A percentile compares a stretch with the other conserved stretches of the same genome.
These are phyloP conservation scores for Pseudocercospora crystallina DNA, from an alignment of 2,329 filamentous ascomycete species.

Conservation along the genomic window DNA sequence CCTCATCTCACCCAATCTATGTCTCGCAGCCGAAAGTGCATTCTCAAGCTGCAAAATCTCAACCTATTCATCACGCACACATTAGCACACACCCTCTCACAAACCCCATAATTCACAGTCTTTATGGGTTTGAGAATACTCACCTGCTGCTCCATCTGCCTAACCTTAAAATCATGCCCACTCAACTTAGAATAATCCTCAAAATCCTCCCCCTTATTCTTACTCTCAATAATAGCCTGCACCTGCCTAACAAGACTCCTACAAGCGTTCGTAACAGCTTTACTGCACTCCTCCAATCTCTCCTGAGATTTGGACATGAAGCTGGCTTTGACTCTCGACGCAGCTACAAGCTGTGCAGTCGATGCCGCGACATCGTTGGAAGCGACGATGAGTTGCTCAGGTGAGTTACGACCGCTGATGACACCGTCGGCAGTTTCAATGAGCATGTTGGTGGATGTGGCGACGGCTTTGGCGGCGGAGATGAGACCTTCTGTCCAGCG, in stretches of 20 bases:
- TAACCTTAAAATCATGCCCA: slow-evolving; percentile 95
- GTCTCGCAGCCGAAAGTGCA: slow-evolving; percentile 71
- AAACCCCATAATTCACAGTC: too few relatives aligned
- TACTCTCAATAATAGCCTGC: slow-evolving; percentile 87
- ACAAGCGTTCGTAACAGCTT: slow-evolving; percentile 88
- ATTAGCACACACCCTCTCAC: background rate
- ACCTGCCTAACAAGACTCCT: slow-evolving; percentile 86
- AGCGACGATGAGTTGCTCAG: slow-evolving; percentile 95
- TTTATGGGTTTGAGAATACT: slow-evolving; percentile 41
- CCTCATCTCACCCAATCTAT: slow-evolving; percentile 91
- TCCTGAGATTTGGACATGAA: slow-evolving; percentile 99
- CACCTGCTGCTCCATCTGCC: slow-evolving; percentile 99
- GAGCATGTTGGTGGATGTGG: slow-evolving; percentile 81
- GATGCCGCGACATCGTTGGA: slow-evolving; percentile 96
- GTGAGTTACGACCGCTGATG: slow-evolving; percentile 84
- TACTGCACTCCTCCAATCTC: slow-evolving; percentile 82
- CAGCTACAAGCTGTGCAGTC: slow-evolving; percentile 93
- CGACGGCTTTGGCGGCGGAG: slow-evolving; percentile 94
- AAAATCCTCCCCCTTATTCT: slow-evolving; percentile 70
- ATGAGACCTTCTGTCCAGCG: slow-evolving; percentile 98
- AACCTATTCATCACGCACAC: slow-evolving; percentile 59
- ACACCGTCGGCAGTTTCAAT: slow-evolving; percentile 98
- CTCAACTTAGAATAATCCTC: slow-evolving; percentile 81
- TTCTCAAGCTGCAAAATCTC: slow-evolving; percentile 97
- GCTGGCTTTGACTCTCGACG: slow-evolving; percentile 91